A percentile compares a stretch with the other conserved stretches of the same genome.
phyloP scores from a whole-genome alignment of 306 rosid genomes.

The Gillenia trifoliata region DNA sequence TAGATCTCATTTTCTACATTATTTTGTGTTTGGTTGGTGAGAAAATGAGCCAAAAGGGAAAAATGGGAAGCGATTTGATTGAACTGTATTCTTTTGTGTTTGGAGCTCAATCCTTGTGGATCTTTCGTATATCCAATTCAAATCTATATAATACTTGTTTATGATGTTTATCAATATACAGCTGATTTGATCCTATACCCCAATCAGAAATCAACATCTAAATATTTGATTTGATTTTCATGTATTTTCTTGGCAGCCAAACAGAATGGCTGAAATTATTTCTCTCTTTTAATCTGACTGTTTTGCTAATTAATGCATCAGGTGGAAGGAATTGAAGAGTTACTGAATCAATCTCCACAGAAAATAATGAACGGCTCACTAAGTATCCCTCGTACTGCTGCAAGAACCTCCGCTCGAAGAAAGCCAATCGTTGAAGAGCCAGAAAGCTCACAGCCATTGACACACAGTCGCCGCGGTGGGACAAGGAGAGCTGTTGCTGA shows the following conservation, averaged over 20 bases:
- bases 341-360: constrained; percentile 33
- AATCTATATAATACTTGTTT: neutral
- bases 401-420: constrained; percentile 46
- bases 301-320: constrained; percentile 17
- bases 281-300: neutral
- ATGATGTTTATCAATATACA: neutral
- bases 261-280: neutral
- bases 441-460: constrained; percentile 26
- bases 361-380: constrained; percentile 28
- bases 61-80: neutral
- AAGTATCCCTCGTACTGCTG: constrained; percentile 30
- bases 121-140: neutral
- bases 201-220: neutral
- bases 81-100: neutral
- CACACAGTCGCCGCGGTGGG: constrained; percentile 22
- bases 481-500: constrained; percentile 18
- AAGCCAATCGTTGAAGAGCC: constrained; percentile 30
- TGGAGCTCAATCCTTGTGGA: neutral
- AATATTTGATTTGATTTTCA: neutral
- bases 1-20: neutral
- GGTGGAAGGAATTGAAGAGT: constrained; percentile 85
- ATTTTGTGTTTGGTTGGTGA: constrained; percentile 1
- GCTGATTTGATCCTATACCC: neutral
- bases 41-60: neutral
- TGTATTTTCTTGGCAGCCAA: neutral